phyloP scores from a whole-genome alignment of 768 basidiomycete genomes.

The Auricularia cornea region DNA sequence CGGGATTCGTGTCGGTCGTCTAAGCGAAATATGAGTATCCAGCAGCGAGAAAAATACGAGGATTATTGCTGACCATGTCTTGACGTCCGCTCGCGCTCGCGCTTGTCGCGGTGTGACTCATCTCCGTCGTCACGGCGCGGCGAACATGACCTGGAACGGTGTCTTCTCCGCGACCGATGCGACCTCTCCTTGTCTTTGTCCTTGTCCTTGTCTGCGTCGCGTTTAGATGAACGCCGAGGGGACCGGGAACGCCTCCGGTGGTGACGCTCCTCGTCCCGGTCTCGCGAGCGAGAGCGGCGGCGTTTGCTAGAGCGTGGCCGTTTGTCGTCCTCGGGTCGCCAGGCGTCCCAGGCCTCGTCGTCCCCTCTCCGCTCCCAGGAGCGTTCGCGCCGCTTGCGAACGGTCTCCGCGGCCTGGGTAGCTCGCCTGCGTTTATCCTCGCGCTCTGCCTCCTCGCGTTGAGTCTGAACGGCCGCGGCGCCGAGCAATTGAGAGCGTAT shows the following conservation, averaged over 20 bases:
- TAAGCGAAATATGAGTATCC: too few species aligned
- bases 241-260: slow-evolving; percentile 23
- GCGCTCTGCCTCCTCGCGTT: slow-evolving; percentile 14
- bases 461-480: slow-evolving; percentile 16
- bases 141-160: not conserved
- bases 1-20: too few species aligned
- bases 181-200: slow-evolving; percentile 1
- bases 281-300: slow-evolving; percentile 6
- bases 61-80: too few species aligned
- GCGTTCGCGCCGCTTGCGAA: slow-evolving; percentile 36
- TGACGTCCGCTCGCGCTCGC: too few species aligned
- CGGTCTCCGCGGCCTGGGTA: slow-evolving; percentile 67
- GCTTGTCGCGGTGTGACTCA: too few species aligned
- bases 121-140: not conserved
- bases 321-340: slow-evolving; percentile 15
- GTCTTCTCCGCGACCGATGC: not conserved
- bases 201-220: slow-evolving; percentile 9
- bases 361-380: slow-evolving; percentile 17
- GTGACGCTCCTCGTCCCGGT: slow-evolving; percentile 13
- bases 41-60: too few species aligned
- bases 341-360: slow-evolving; percentile 11
- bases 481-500: slow-evolving; percentile 25
- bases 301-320: slow-evolving; percentile 16
- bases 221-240: not conserved
- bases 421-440: slow-evolving; percentile 44